Evolutionary conservation across 441 rosid genomes (phyloP).

Genomic region (Erodium chrysanthum): DNA sequence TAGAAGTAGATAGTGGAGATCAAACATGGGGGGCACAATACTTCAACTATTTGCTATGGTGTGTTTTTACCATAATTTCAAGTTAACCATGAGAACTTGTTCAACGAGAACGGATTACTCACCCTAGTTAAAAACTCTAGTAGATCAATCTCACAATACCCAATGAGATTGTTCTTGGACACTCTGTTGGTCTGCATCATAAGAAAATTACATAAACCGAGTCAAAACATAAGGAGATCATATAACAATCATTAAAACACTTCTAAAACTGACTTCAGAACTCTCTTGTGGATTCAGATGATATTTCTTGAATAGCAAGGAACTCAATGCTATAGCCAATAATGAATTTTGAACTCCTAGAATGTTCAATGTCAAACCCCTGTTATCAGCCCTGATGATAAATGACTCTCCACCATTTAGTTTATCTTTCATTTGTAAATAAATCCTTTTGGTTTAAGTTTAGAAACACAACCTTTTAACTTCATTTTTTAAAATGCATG

Average conservation of each 20-base stretch:
- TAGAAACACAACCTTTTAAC: no score
- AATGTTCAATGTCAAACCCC: neutral
- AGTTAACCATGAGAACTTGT: neutral
- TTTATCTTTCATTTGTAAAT: no score
- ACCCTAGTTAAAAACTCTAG: slow-evolving; percentile 56
- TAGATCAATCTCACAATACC: slow-evolving; percentile 70
- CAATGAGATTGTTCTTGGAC: slow-evolving; percentile 57
- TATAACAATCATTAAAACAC: neutral
- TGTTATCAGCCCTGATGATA: neutral
- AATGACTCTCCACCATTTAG: neutral
- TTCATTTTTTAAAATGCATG: no score
- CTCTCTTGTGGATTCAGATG: neutral
- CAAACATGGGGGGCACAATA: neutral
- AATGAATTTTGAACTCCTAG: neutral
- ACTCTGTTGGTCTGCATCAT: slow-evolving; percentile 68
- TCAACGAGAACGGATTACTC: slow-evolving; percentile 17
- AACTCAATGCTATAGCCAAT: neutral
- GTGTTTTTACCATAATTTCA: neutral
- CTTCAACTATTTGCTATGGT: neutral
- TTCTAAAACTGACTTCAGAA: neutral
- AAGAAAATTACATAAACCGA: neutral
- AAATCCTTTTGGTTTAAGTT: no score
- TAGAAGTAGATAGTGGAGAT: neutral
- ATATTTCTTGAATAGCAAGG: neutral
- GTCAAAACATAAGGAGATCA: neutral